Evolutionary conservation across 169 alveolate genomes (phyloP).

Genomic region (Eimeria zaria): DNA sequence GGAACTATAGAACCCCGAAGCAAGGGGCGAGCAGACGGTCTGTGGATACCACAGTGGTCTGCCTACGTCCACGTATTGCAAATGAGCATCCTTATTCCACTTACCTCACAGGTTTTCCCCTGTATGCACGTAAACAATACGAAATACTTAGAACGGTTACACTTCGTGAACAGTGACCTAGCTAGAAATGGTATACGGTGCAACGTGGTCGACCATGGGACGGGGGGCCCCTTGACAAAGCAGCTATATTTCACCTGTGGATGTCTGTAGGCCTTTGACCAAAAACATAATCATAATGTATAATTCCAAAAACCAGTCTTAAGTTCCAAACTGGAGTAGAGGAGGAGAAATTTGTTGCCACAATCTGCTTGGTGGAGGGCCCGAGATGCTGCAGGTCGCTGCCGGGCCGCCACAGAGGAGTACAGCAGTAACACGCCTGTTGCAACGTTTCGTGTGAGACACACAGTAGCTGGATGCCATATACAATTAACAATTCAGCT

Average conservation of each 20-base stretch:
- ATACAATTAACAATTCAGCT: neutral
- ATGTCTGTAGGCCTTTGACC: neutral
- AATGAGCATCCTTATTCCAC: neutral
- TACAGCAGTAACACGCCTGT: neutral
- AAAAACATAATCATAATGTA: neutral
- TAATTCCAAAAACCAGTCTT: neutral
- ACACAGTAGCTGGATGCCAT: neutral
- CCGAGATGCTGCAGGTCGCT: conserved; percentile 28
- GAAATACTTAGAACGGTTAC: neutral
- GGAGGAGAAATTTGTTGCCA: neutral
- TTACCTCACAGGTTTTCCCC: neutral
- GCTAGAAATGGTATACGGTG: neutral
- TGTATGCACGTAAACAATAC: neutral
- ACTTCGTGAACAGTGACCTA: neutral
- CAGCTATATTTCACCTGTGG: neutral
- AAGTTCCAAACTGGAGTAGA: neutral
- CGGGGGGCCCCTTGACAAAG: conserved; percentile 46
- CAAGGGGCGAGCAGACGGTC: neutral
- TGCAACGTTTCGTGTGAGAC: conserved; percentile 11
- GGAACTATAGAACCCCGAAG: neutral
- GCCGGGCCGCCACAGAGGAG: conserved; percentile 55
- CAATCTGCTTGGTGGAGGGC: neutral
- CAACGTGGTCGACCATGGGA: neutral
- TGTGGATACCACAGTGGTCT: neutral
- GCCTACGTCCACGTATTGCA: neutral